phyloP scores from a whole-genome alignment of 495 filamentous ascomycete genomes.

The Aspergillus panamensis region DNA sequence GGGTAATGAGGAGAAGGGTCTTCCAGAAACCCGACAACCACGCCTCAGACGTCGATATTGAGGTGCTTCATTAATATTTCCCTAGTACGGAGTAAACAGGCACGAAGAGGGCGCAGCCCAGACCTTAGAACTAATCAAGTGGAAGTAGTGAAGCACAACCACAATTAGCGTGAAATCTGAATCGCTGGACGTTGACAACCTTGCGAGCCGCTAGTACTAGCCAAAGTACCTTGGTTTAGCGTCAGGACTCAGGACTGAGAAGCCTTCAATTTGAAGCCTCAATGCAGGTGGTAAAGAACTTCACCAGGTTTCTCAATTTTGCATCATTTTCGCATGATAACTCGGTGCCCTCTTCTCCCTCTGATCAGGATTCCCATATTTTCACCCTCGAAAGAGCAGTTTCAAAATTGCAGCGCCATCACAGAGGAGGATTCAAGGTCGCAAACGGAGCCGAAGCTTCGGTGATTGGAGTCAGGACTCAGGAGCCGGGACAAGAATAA shows the following conservation, averaged over 20 bases:
- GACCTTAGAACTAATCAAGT: not conserved
- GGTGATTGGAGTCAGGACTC: not conserved
- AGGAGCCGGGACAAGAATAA: not conserved
- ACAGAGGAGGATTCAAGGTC: conserved; percentile 13
- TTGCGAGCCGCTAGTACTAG: too few relatives aligned
- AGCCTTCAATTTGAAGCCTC: not conserved
- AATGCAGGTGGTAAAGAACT: not conserved
- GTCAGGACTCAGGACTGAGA: too few relatives aligned
- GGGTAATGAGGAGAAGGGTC: conserved; percentile 25
- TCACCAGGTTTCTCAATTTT: too few relatives aligned
- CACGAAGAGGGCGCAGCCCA: conserved; percentile 11
- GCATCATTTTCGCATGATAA: too few relatives aligned
- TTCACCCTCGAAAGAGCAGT: not conserved
- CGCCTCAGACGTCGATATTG: conserved; percentile 23
- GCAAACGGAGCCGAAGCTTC: conserved; percentile 12
- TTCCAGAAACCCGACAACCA: conserved; percentile 23
- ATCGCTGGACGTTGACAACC: not conserved
- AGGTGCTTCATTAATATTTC: conserved; percentile 18
- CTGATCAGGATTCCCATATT: not conserved
- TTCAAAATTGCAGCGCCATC: conserved; percentile 11
- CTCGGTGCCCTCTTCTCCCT: not conserved
- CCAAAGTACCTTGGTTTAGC: too few relatives aligned
- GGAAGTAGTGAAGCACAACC: not conserved
- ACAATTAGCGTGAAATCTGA: not conserved
- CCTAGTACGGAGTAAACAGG: conserved; percentile 15